phyloP scores from a whole-genome alignment of 371 early-diverging fungal genomes.

The Rozella allomycis region DNA sequence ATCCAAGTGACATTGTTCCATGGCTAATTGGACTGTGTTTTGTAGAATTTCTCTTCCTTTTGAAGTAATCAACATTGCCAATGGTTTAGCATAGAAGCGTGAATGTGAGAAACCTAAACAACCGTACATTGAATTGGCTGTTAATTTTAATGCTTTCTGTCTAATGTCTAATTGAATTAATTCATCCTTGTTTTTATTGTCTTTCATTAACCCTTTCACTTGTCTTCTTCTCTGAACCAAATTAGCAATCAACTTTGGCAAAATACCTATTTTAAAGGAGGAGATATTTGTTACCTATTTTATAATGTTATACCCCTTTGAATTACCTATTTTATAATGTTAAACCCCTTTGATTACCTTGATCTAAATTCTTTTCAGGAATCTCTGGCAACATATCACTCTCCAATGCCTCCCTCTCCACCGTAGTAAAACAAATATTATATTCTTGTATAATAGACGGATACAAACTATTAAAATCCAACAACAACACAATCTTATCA shows the following conservation, averaged over 20 bases:
- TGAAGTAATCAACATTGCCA: slow-evolving; percentile 93
- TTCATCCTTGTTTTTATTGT: slow-evolving; percentile 31
- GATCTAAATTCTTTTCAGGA: slow-evolving; percentile 38
- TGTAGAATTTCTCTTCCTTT: slow-evolving; percentile 95
- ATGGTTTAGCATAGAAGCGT: slow-evolving; percentile 91
- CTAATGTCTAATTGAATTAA: slow-evolving; percentile 63
- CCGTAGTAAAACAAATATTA: slow-evolving; percentile 98
- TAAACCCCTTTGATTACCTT: slow-evolving; percentile 23
- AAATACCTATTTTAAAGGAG: slow-evolving; percentile 13
- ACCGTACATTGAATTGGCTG: slow-evolving; percentile 99
- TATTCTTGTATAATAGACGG: slow-evolving; percentile 99
- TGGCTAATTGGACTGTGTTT: slow-evolving; percentile 75
- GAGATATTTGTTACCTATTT: not conserved
- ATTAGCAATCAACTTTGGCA: slow-evolving; percentile 72
- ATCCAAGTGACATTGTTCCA: slow-evolving; percentile 10
- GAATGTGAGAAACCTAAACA: slow-evolving; percentile 91
- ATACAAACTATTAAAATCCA: slow-evolving; percentile 99
- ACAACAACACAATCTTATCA: slow-evolving; percentile 78
- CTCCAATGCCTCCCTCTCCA: slow-evolving; percentile 27
- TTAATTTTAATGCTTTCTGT: slow-evolving; percentile 93
- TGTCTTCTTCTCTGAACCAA: slow-evolving; percentile 75
- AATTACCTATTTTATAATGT: not conserved
- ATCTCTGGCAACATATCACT: slow-evolving; percentile 51
- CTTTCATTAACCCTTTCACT: slow-evolving; percentile 80
- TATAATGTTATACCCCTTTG: not conserved